Evolutionary conservation across 2,329 filamentous ascomycete species (phyloP).

Genomic region (Exophiala calicioides): DNA sequence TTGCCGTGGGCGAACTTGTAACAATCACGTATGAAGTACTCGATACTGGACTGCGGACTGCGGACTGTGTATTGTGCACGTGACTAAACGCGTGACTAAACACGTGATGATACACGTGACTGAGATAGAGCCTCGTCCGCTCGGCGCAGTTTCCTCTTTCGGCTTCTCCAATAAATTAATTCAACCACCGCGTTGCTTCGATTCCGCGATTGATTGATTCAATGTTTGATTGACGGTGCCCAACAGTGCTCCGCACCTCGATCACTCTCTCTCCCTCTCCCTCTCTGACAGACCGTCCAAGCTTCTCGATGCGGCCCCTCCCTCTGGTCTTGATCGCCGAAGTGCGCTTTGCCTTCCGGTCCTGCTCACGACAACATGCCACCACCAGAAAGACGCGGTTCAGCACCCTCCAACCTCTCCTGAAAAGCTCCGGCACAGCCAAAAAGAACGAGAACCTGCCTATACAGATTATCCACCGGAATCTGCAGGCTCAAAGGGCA

Average conservation of each 20-base stretch:
- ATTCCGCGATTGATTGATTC: too few relatives aligned
- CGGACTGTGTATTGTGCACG: too few relatives aligned
- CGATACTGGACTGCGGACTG: too few relatives aligned
- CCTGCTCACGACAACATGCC: constrained; percentile 25
- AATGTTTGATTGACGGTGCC: too few relatives aligned
- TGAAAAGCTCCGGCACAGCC: constrained; percentile 11
- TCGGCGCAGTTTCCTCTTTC: constrained; percentile 27
- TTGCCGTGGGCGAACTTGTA: too few relatives aligned
- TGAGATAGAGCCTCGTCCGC: neutral
- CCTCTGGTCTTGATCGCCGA: constrained; percentile 24
- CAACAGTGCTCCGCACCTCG: neutral
- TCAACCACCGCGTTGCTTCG: too few relatives aligned
- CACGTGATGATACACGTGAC: too few relatives aligned
- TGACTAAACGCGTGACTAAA: too few relatives aligned
- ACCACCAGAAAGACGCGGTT: constrained; percentile 18
- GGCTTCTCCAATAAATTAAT: too few relatives aligned
- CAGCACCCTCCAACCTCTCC: constrained; percentile 17
- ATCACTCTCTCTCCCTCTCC: neutral
- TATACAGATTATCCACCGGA: constrained; percentile 24
- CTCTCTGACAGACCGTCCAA: neutral
- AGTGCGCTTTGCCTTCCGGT: constrained; percentile 25
- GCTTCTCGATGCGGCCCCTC: constrained; percentile 13
- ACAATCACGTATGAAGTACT: too few relatives aligned
- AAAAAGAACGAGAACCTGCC: constrained; percentile 13
- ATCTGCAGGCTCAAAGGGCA: constrained; percentile 15